Base-by-base conservation (phyloP, 805 yeast species). In the Candida loeiensis region DNA sequence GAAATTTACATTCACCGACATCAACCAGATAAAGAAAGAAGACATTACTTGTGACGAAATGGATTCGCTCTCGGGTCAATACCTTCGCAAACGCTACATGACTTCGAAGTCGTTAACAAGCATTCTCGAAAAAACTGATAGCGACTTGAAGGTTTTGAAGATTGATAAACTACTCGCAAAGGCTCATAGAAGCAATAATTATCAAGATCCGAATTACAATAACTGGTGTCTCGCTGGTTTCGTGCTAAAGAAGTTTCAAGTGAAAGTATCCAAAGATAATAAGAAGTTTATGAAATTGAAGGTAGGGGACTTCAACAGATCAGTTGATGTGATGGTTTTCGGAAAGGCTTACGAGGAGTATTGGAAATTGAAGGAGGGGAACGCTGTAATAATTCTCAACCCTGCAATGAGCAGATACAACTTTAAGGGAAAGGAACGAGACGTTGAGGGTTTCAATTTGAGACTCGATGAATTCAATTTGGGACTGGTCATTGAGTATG, bases 201-300 rank as follows among this genome's bases (percentile, higher is more conserved):
- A 75, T 53, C 55, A 61, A 4, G 84, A 84, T 34, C 95, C 96
- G 0, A 61, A 63, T 24, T 81, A 82, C 51, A 61, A 82, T 3
- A 89, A 90, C 54, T 89, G 88, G 84, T 81, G 82, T n/a, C 73
- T 80, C 1, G 52, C 82, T n/a, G 97, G 95, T 1, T 69, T 85
- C 2, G 66, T 90, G 0, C 64, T 78, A 4, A 53, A 56, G 15
- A 88, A 88, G 52, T 64, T 79, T 4, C 76, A 69, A 6, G 70
- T 82, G 3, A 68, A 71, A 46, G 57, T 63, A 3, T 65, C 85
- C 0, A 47, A 69, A 11, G 54, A 62, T 19, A 63, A 44, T 11
- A 55, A 37, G 45, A 82, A 80, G 53, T 90, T 68, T 53, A 63
- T 85, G 47, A 74, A 74, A 41, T 41, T 89, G 15, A 73, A 76